phyloP scores from a whole-genome alignment of 2,329 filamentous ascomycete species.

The Pseudogymnoascus sp. region DNA sequence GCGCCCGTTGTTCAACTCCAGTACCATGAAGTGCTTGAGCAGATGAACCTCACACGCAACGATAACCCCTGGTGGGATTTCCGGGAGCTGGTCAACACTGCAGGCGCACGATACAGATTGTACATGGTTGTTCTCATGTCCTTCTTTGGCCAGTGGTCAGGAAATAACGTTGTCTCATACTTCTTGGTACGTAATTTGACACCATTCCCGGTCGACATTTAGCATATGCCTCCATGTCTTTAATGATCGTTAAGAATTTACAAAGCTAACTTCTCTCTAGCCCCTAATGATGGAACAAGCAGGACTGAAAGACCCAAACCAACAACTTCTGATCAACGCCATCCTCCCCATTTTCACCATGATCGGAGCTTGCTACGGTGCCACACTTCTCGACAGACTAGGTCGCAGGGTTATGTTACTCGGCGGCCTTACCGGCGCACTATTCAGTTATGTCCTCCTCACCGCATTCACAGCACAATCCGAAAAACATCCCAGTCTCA shows the following conservation, averaged over 20 bases:
- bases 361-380: slow-evolving; percentile 33
- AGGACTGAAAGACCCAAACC: slow-evolving; percentile 24
- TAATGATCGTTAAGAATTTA: slow-evolving; percentile 34
- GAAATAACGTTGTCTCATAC: slow-evolving; percentile 31
- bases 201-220: background rate
- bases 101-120: slow-evolving; percentile 41
- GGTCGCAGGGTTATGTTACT: slow-evolving; percentile 38
- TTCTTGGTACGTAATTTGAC: slow-evolving; percentile 20
- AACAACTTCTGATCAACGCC: slow-evolving; percentile 32
- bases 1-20: slow-evolving; percentile 49
- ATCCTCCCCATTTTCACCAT: slow-evolving; percentile 33
- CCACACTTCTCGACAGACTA: slow-evolving; percentile 36
- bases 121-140: slow-evolving; percentile 46
- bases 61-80: slow-evolving; percentile 58
- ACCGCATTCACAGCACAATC: slow-evolving; percentile 26
- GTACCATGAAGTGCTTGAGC: slow-evolving; percentile 49
- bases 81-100: slow-evolving; percentile 44
- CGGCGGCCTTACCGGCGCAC: slow-evolving; percentile 25
- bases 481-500: slow-evolving; percentile 30
- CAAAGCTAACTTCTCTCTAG: slow-evolving; percentile 24
- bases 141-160: slow-evolving; percentile 41
- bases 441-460: slow-evolving; percentile 21
- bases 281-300: slow-evolving; percentile 38
- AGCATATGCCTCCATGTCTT: background rate
- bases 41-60: slow-evolving; percentile 39